Conservation (phyloP, 179 eudicot species). For the Beta macrorhiza region DNA sequence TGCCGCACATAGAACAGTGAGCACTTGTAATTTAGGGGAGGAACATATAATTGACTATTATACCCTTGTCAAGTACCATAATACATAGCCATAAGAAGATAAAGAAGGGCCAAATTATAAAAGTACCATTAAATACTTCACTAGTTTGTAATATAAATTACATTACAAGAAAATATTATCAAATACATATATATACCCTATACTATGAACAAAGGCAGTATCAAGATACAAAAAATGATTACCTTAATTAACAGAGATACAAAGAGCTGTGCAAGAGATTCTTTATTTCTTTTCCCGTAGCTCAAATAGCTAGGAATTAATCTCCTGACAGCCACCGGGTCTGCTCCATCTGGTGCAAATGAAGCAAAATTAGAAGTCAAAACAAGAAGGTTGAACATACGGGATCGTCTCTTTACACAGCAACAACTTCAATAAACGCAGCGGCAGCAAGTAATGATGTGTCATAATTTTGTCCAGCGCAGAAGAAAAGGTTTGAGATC, state of each 20-base stretch:
- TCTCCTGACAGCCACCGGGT: conserved; percentile 48
- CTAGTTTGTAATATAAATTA: not conserved
- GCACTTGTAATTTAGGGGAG: not conserved
- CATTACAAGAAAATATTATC: not conserved
- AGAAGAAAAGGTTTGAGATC: not conserved
- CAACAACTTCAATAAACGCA: conserved; percentile 11
- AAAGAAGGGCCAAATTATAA: not conserved
- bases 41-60: not conserved
- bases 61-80: not conserved
- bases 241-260: conserved; percentile 75
- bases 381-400: not conserved
- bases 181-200: not conserved
- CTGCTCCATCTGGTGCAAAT: conserved; percentile 58
- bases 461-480: not conserved
- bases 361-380: conserved; percentile 17
- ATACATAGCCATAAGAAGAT: not conserved
- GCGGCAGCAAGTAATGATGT: not conserved
- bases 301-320: conserved; percentile 36
- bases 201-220: not conserved
- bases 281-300: conserved; percentile 63
- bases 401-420: not conserved
- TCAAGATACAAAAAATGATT: conserved; percentile 17
- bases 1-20: not conserved
- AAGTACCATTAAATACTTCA: not conserved
- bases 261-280: conserved; percentile 81